These are phyloP conservation scores for Botrytis porri DNA, from an alignment of 2,329 filamentous ascomycete genomes.

Conservation along the genomic window DNA sequence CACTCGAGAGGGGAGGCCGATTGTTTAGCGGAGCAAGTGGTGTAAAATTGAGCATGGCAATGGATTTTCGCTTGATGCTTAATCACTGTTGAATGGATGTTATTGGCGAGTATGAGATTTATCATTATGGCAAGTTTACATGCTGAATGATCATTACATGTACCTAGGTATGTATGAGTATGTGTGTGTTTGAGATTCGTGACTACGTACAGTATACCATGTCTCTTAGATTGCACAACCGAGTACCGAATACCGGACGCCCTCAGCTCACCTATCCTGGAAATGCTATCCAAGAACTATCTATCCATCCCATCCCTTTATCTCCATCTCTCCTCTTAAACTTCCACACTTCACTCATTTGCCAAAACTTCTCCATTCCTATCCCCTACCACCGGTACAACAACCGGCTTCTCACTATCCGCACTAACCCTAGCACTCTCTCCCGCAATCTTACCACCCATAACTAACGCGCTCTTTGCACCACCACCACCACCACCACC, in stretches of 20 bases:
- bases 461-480: neutral
- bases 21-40: neutral
- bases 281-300: neutral
- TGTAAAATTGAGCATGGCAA: neutral
- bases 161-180: neutral
- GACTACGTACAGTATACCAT: neutral
- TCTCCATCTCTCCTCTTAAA: too few species aligned
- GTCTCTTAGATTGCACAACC: neutral
- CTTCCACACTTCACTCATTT: neutral
- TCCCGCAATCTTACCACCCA: neutral
- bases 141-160: neutral
- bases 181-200: neutral
- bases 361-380: neutral
- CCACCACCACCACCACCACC: neutral
- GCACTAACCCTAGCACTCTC: neutral
- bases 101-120: fast-evolving
- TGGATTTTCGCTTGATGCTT: neutral
- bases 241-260: neutral
- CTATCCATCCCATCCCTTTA: neutral
- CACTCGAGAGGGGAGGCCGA: neutral
- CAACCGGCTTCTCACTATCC: neutral
- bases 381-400: neutral
- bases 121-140: neutral
- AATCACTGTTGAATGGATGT: neutral
- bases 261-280: neutral